Base-by-base conservation (phyloP, 2,329 filamentous ascomycete genomes). In the Pyricularia sp. region DNA sequence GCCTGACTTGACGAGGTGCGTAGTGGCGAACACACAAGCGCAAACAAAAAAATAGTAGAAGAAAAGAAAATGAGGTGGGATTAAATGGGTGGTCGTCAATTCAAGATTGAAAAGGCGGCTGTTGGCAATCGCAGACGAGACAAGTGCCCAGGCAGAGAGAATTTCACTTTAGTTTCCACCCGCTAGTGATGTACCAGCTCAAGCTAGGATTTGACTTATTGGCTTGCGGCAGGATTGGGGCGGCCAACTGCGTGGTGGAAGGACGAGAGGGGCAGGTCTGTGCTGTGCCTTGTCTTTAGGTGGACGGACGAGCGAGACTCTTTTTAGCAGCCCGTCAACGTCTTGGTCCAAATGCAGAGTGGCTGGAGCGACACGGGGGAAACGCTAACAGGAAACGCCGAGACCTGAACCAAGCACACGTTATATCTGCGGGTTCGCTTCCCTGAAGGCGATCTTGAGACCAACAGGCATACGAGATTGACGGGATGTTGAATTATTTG, bases 261-360 rank as follows among this genome's bases (percentile, higher is more conserved):
- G 58, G 58, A 61, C 25, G 58, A 61, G 58, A 61, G 58, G 58
- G 58, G n/a, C 58, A 61, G 58, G 58, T 61, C 58, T 61, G 58
- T 61, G 58, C 58, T 26, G n/a, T 61, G 58, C 58, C 55, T 61
- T 61, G 58, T 61, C 58, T 61, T 17, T 61, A 7, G 25, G 58
- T 61, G 58, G 58, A 61, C 58, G 58, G 58, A 26, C 58, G 58
- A 23, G 58, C 58, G 58, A 26, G 58, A 61, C n/a, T 61, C 58
- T 50, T 50, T 50, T 50, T 61, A 61, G 58, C 58, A 25, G 58
- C 58, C 58, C 58, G 58, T 61, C 58, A 61, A 61, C 58, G 58
- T 61, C 58, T 61, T 61, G 58, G 58, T 61, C 58, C n/a, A 61
- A 26, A 25, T 23, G n/a, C 58, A 61, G 25, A 61, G 58, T 61